Conservation (phyloP, 768 basidiomycete genomes). For the Amanita thiersii region DNA sequence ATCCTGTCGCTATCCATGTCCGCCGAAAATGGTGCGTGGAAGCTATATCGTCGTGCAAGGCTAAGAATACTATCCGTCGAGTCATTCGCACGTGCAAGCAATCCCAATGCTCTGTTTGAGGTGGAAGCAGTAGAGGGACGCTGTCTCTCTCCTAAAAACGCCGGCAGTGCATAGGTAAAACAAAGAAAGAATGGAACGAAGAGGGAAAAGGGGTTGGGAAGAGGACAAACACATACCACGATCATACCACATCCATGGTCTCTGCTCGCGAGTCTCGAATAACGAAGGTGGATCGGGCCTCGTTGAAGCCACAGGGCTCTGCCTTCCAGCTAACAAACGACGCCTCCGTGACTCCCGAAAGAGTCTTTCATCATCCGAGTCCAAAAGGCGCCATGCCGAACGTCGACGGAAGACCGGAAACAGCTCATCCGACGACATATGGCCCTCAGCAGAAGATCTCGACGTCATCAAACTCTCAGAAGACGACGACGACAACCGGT, state of each 20-base stretch:
- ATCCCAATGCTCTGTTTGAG: too few species aligned
- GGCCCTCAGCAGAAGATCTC: constrained; percentile 3
- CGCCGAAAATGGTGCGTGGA: constrained; percentile 1
- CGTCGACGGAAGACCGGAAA: constrained; percentile 2
- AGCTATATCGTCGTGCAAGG: too few species aligned
- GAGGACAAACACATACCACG: not conserved
- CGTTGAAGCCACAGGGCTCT: not conserved
- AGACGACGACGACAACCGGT: constrained; percentile 5
- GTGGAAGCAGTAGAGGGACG: too few species aligned
- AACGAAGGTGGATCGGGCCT: not conserved
- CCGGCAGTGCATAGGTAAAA: too few species aligned
- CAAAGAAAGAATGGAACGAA: too few species aligned
- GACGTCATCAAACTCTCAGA: constrained; percentile 3
- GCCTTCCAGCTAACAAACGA: constrained; percentile 3
- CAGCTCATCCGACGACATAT: constrained; percentile 7
- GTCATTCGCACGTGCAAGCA: too few species aligned
- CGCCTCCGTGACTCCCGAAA: not conserved
- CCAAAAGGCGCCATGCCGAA: constrained; percentile 8
- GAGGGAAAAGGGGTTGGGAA: too few species aligned
- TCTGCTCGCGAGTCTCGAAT: constrained; percentile 1
- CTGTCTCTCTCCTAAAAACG: not conserved
- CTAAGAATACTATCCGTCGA: too few species aligned
- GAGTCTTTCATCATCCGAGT: constrained; percentile 6
- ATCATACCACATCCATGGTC: constrained; percentile 5
- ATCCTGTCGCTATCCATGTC: constrained; percentile 5